Percentiles rank a stretch among this genome's conserved stretches.
Evolutionary conservation across 1,139 yeast genomes (phyloP).

Genomic region (Hansenula anomala): DNA sequence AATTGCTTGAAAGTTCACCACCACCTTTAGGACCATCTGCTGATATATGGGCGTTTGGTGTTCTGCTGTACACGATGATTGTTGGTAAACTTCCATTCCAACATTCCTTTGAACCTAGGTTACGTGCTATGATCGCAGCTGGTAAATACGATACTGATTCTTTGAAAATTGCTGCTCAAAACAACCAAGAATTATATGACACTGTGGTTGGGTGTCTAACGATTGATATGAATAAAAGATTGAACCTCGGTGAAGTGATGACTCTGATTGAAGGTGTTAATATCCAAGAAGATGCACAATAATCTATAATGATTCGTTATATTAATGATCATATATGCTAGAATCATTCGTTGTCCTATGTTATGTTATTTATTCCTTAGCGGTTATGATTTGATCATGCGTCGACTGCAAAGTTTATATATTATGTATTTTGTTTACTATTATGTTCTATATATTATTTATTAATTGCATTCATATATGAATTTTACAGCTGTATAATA

Average conservation of each 20-base stretch:
- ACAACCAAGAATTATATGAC: slow-evolving; percentile 31
- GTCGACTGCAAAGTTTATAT: too few relatives aligned
- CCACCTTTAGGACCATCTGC: slow-evolving; percentile 70
- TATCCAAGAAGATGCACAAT: neutral
- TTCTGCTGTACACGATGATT: slow-evolving; percentile 65
- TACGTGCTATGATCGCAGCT: slow-evolving; percentile 66
- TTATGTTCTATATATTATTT: too few relatives aligned
- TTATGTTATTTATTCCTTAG: too few relatives aligned
- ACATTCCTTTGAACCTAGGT: slow-evolving; percentile 75
- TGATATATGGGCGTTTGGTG: slow-evolving; percentile 92
- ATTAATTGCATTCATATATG: too few relatives aligned
- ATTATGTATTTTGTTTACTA: too few relatives aligned
- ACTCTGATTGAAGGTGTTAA: neutral
- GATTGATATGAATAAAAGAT: slow-evolving; percentile 44
- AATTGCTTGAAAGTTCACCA: slow-evolving; percentile 60
- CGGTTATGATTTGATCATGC: too few relatives aligned
- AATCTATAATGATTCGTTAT: too few relatives aligned
- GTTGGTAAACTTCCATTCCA: slow-evolving; percentile 77
- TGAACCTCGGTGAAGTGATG: slow-evolving; percentile 25
- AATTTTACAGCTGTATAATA: too few relatives aligned
- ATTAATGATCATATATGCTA: too few relatives aligned
- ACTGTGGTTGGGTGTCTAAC: slow-evolving; percentile 53
- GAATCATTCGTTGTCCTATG: too few relatives aligned
- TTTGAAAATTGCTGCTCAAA: slow-evolving; percentile 29
- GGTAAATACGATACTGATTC: slow-evolving; percentile 53